These are phyloP conservation scores for Boletus huronensis DNA, from an alignment of 768 basidiomycete species.

Conservation along the genomic window DNA sequence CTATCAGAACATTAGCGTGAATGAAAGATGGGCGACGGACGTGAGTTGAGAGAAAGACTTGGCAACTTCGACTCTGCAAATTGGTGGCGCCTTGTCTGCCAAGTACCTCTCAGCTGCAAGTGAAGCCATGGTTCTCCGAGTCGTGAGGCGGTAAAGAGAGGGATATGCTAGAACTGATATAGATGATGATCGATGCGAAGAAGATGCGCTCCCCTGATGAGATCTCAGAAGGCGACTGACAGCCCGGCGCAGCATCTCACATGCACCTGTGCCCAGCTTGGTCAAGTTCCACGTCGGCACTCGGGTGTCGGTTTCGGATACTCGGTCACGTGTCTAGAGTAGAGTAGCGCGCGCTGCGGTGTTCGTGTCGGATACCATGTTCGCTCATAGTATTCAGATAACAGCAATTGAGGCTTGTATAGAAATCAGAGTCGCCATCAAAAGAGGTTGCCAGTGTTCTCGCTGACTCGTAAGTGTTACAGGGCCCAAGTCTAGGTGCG, in stretches of 20 bases:
- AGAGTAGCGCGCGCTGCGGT: no score
- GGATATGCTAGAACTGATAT: neutral
- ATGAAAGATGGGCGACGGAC: constrained; percentile 33
- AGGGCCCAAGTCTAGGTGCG: no score
- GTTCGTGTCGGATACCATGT: no score
- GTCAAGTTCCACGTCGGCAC: constrained; percentile 4
- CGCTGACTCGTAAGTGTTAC: constrained; percentile 13
- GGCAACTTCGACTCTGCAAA: constrained; percentile 67
- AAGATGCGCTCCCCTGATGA: constrained; percentile 10
- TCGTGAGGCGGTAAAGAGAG: neutral
- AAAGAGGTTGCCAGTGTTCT: neutral
- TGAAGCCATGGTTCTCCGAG: constrained; percentile 32
- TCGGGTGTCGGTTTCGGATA: constrained; percentile 9
- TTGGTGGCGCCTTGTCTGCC: constrained; percentile 72
- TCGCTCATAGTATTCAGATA: no score
- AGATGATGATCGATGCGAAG: constrained; percentile 11
- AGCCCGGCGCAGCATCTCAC: constrained; percentile 9
- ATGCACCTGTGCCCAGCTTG: no score
- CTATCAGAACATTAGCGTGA: neutral
- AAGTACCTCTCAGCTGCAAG: constrained; percentile 57
- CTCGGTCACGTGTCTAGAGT: neutral
- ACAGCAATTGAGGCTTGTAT: no score
- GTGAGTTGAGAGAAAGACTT: constrained; percentile 68
- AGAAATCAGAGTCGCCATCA: no score
- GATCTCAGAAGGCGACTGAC: constrained; percentile 7